These are phyloP conservation scores for Gossypium schwendimanii DNA, from an alignment of 441 rosid genomes.

Conservation along the genomic window DNA sequence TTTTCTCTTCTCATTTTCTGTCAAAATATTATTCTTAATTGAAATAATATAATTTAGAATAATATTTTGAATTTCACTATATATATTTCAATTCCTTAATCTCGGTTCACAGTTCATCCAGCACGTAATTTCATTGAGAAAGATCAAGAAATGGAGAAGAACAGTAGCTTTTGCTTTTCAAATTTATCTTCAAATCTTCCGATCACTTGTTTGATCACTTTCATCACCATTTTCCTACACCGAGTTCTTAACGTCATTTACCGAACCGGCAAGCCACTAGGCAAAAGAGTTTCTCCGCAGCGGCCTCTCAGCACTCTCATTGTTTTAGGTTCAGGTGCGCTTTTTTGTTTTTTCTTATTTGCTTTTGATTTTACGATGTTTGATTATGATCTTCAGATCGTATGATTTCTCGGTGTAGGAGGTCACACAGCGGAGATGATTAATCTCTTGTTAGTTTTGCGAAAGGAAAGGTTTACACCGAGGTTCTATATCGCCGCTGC, in stretches of 20 bases:
- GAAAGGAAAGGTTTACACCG: constrained; percentile 53
- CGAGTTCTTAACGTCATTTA: constrained; percentile 30
- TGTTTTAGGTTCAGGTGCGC: constrained; percentile 75
- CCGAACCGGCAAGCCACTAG: constrained; percentile 47
- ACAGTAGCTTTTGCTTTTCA: constrained; percentile 12
- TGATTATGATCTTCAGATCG: background rate
- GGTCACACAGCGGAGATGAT: constrained; percentile 97
- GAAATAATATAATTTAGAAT: too few species aligned
- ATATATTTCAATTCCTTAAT: too few species aligned
- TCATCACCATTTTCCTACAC: constrained; percentile 16
- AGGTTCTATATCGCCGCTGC: constrained; percentile 79
- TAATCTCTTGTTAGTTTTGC: constrained; percentile 54
- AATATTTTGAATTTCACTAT: too few species aligned
- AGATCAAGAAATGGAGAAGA: constrained; percentile 21
- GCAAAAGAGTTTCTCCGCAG: constrained; percentile 28
- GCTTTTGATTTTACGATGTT: background rate
- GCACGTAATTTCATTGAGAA: too few species aligned
- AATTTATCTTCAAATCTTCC: constrained; percentile 18
- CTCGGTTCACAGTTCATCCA: too few species aligned
- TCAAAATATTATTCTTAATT: too few species aligned
- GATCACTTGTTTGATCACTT: constrained; percentile 8
- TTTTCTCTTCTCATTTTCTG: too few species aligned
- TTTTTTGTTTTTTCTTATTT: background rate
- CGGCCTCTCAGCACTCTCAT: constrained; percentile 49
- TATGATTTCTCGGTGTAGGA: constrained; percentile 34